Evolutionary conservation across 2,329 filamentous ascomycete genomes (phyloP).

Genomic region (Aspergillus sp.): DNA sequence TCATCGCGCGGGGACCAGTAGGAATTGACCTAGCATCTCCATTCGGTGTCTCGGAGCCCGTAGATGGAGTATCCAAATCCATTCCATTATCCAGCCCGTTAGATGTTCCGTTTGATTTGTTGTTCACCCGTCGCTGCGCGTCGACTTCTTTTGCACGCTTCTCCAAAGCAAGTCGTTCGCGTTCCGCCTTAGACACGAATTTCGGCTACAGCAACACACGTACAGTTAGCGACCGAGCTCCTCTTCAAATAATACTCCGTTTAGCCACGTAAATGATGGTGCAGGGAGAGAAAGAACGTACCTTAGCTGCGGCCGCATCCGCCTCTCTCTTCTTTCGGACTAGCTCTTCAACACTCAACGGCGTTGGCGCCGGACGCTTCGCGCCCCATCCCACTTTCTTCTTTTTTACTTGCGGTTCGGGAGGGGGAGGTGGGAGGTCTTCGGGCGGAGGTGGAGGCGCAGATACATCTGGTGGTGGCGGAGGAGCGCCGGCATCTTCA

Average conservation of each 20-base stretch:
- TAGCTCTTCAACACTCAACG: conserved; percentile 82
- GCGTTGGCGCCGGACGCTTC: conserved; percentile 43
- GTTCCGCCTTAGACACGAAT: conserved; percentile 79
- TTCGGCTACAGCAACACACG: conserved; percentile 58
- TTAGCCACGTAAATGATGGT: not conserved
- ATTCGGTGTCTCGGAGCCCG: conserved; percentile 23
- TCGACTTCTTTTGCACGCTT: conserved; percentile 72
- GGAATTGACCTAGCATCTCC: conserved; percentile 51
- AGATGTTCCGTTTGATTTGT: conserved; percentile 39
- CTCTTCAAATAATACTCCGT: not conserved
- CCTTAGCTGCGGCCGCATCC: conserved; percentile 78
- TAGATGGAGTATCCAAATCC: conserved; percentile 14
- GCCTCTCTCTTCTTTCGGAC: conserved; percentile 82
- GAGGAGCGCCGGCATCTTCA: conserved; percentile 40
- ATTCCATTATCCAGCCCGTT: conserved; percentile 29
- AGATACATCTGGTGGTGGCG: conserved; percentile 40
- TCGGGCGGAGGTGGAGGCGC: conserved; percentile 44
- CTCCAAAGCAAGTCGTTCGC: conserved; percentile 76
- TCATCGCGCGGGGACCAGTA: conserved; percentile 71
- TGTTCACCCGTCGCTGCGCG: conserved; percentile 54
- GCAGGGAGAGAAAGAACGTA: conserved; percentile 32
- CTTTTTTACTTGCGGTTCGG: conserved; percentile 49
- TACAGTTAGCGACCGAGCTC: conserved; percentile 2
- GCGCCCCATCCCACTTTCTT: conserved; percentile 57
- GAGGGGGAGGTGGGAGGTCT: conserved; percentile 38